phyloP scores from a whole-genome alignment of 768 basidiomycete genomes.

The Termitomyces sp. region DNA sequence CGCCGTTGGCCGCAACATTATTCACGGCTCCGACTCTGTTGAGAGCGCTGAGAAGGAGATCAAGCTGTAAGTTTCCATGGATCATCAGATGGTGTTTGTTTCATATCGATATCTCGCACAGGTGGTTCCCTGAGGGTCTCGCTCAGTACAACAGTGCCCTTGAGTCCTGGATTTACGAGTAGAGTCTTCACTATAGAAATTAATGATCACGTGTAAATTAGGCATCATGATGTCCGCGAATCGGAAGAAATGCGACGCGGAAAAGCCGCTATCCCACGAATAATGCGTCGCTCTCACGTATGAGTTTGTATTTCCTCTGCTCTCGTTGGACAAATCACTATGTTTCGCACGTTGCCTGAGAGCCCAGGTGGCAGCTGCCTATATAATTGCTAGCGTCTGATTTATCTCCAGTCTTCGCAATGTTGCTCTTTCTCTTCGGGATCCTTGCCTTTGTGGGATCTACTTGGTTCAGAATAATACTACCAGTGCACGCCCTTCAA shows the following conservation, averaged over 20 bases:
- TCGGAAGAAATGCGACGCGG: background rate
- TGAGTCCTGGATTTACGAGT: conserved; percentile 80
- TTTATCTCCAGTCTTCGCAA: conserved; percentile 1
- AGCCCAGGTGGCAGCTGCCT: background rate
- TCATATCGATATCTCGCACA: conserved; percentile 22
- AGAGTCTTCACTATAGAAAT: conserved; percentile 20
- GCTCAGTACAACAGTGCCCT: conserved; percentile 64
- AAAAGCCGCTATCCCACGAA: conserved; percentile 10
- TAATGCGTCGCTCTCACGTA: conserved; percentile 7
- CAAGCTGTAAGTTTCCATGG: conserved; percentile 54
- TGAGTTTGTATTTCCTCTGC: conserved; percentile 14
- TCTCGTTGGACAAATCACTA: conserved; percentile 18
- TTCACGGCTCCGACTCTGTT: conserved; percentile 87
- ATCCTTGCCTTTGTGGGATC: conserved; percentile 11
- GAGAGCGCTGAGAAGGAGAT: conserved; percentile 95
- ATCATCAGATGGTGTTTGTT: background rate
- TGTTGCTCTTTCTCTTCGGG: conserved; percentile 10
- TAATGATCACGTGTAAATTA: conserved; percentile 14
- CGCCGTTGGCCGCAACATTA: conserved; percentile 92
- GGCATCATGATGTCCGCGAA: background rate
- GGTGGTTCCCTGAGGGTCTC: conserved; percentile 91
- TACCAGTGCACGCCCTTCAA: conserved; percentile 24
- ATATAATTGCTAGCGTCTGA: conserved; percentile 3
- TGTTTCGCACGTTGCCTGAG: conserved; percentile 13
- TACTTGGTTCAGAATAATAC: conserved; percentile 18